Evolutionary conservation across 1,139 yeast genomes (phyloP).

Genomic region (Scheffersomyces titani): DNA sequence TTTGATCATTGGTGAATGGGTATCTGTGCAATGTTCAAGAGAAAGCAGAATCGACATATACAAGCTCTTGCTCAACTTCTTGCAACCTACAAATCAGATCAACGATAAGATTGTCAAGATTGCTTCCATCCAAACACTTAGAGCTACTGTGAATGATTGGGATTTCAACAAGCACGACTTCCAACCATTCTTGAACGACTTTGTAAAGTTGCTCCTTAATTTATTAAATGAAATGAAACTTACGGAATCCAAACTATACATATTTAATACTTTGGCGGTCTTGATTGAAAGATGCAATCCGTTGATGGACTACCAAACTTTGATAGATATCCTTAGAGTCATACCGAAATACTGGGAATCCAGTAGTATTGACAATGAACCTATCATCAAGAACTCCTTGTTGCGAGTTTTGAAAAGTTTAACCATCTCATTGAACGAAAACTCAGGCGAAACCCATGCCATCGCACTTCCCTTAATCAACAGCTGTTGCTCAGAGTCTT

Average conservation of each 20-base stretch:
- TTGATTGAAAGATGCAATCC: constrained; percentile 69
- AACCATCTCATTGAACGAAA: constrained; percentile 61
- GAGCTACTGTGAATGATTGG: constrained; percentile 79
- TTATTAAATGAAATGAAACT: constrained; percentile 50
- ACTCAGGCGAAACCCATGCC: constrained; percentile 60
- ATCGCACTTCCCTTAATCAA: constrained; percentile 68
- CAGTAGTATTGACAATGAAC: constrained; percentile 52
- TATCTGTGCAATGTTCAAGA: constrained; percentile 61
- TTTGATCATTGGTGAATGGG: constrained; percentile 79
- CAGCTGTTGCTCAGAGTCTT: constrained; percentile 60
- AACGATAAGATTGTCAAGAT: constrained; percentile 76
- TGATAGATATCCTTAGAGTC: constrained; percentile 55
- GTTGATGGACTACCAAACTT: constrained; percentile 50
- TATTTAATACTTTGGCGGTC: constrained; percentile 66
- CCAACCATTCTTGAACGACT: constrained; percentile 59
- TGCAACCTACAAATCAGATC: constrained; percentile 41
- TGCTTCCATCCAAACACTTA: constrained; percentile 72
- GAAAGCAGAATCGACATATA: constrained; percentile 64
- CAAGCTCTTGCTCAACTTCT: constrained; percentile 48
- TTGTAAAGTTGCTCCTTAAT: constrained; percentile 49
- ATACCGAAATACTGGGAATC: constrained; percentile 78
- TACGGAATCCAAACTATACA: constrained; percentile 74
- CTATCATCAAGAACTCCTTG: constrained; percentile 71
- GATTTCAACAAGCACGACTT: constrained; percentile 72
- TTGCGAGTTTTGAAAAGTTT: constrained; percentile 68